Evolutionary conservation across 371 early-diverging fungal genomes (phyloP).

Genomic region (Umbelopsis sp.): DNA sequence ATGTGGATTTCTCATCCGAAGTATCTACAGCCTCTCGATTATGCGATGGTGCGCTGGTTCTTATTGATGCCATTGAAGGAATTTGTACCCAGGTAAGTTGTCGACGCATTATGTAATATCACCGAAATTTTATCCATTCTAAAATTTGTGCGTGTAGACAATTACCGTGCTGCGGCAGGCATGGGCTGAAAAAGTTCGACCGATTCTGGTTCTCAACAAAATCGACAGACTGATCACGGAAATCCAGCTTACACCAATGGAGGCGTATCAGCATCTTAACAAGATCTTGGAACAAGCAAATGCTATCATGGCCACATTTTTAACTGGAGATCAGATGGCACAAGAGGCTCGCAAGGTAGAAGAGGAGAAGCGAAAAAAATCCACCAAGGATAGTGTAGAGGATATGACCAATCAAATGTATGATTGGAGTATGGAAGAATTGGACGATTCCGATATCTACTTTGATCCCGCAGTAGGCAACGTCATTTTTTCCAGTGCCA

Average conservation of each 20-base stretch:
- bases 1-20: constrained; percentile 99
- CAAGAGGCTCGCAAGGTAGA: constrained; percentile 83
- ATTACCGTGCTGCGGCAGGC: constrained; percentile 95
- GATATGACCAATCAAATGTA: constrained; percentile 47
- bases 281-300: constrained; percentile 95
- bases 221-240: constrained; percentile 97
- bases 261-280: constrained; percentile 90
- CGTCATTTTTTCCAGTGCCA: constrained; percentile 94
- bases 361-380: constrained; percentile 49
- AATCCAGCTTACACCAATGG: constrained; percentile 86
- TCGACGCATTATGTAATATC: background rate
- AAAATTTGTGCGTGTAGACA: constrained; percentile 56
- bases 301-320: constrained; percentile 93
- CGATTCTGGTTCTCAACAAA: constrained; percentile 98
- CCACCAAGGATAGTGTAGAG: constrained; percentile 31
- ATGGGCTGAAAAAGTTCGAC: constrained; percentile 86
- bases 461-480: constrained; percentile 95
- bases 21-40: constrained; percentile 96
- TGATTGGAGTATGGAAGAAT: constrained; percentile 87
- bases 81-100: constrained; percentile 92
- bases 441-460: constrained; percentile 91
- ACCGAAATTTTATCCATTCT: too few species aligned
- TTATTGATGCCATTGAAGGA: constrained; percentile 99
- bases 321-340: constrained; percentile 85
- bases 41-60: constrained; percentile 95